A percentile compares a stretch with the other conserved stretches of the same genome.
Evolutionary conservation across 169 alveolate genomes (phyloP).

Genomic region (Eimeria necatrix): DNA sequence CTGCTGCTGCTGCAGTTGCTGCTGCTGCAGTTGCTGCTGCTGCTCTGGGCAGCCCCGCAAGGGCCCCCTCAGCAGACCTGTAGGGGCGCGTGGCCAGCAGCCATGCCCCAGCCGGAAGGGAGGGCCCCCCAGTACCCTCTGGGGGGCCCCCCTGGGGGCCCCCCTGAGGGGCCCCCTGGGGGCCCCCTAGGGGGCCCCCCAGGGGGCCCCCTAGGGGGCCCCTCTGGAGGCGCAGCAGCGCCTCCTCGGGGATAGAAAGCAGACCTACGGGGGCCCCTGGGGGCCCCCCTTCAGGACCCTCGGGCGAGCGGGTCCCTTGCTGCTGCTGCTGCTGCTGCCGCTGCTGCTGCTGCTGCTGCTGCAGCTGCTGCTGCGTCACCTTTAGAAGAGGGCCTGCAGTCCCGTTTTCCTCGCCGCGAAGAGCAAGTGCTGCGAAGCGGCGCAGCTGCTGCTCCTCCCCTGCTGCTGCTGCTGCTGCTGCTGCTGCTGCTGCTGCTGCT

Average conservation of each 20-base stretch:
- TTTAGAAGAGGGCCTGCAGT: background rate
- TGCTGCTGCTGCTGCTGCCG: too few species aligned
- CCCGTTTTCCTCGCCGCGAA: background rate
- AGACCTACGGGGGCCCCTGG: background rate
- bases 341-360: slow-evolving; percentile 10
- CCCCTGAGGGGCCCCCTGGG: too few species aligned
- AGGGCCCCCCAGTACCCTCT: background rate
- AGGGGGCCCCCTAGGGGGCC: background rate
- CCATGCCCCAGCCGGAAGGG: background rate
- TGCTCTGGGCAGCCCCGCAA: slow-evolving; percentile 2
- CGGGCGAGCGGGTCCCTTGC: background rate
- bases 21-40: slow-evolving; percentile 38
- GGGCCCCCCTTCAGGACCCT: background rate
- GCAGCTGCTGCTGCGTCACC: background rate
- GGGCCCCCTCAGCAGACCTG: slow-evolving; percentile 24
- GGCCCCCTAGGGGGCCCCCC: background rate
- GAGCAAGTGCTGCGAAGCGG: slow-evolving; percentile 14
- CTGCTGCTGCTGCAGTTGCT: slow-evolving; percentile 17
- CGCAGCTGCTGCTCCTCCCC: slow-evolving; percentile 23
- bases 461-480: background rate
- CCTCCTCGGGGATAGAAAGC: background rate
- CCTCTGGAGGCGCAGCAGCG: slow-evolving; percentile 1
- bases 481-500: background rate
- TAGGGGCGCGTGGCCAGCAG: background rate
- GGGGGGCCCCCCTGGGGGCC: slow-evolving; percentile 3